Conservation (phyloP, 164 flowering plant genomes). For the Piper longum region DNA sequence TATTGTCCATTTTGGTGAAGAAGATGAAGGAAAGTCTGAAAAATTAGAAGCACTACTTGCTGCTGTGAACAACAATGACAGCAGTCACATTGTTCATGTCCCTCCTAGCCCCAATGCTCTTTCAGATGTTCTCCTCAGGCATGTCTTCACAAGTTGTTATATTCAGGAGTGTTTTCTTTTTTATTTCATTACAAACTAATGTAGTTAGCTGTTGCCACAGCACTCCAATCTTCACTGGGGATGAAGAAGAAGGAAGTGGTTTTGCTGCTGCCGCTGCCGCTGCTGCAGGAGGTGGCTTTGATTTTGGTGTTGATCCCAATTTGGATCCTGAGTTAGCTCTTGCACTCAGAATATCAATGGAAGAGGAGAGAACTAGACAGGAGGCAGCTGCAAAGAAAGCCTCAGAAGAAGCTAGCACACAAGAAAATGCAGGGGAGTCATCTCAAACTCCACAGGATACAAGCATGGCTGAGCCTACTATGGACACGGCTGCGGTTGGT, state of each 20-base stretch:
- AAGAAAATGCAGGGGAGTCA: conserved; percentile 52
- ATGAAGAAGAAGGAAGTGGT: conserved; percentile 91
- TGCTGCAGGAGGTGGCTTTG: conserved; percentile 73
- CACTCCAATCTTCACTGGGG: conserved; percentile 86
- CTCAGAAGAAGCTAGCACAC: conserved; percentile 64
- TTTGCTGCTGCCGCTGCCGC: conserved; percentile 60
- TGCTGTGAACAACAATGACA: conserved; percentile 80
- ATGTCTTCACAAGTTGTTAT: not conserved
- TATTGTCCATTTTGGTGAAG: conserved; percentile 89
- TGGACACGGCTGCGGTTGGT: conserved; percentile 26
- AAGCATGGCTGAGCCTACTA: conserved; percentile 43
- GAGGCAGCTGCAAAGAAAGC: conserved; percentile 97
- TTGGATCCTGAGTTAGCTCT: conserved; percentile 96
- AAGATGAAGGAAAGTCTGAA: conserved; percentile 74
- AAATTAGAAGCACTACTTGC: conserved; percentile 80
- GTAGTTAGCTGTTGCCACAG: conserved; percentile 17
- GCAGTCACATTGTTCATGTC: conserved; percentile 85
- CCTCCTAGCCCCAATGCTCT: conserved; percentile 78
- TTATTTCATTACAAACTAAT: not conserved
- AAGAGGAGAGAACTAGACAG: conserved; percentile 98
- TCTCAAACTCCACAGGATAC: conserved; percentile 53
- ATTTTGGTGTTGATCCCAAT: conserved; percentile 97
- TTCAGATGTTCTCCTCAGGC: conserved; percentile 91
- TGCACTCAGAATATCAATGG: conserved; percentile 96
- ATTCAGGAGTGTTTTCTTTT: not conserved